Base-by-base conservation (phyloP, 495 filamentous ascomycete species). In the Evansstolkia leycettana region DNA sequence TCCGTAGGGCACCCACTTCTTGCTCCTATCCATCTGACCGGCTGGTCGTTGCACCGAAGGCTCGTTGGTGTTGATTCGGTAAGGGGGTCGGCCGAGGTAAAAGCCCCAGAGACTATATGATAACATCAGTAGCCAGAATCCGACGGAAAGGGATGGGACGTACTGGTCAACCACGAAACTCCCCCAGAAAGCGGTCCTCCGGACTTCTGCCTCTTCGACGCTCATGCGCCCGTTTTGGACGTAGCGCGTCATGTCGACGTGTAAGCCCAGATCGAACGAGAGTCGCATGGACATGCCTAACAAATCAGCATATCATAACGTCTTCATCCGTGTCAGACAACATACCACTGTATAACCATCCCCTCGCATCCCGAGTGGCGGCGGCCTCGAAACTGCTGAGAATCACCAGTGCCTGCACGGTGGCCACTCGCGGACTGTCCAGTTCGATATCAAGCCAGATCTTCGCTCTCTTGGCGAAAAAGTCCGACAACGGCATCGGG, bases 291-390 rank as follows among this genome's bases (percentile, higher is more conserved):
- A 52, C 60, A 64, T 64, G 33, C 58, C 58, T 55, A 25, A 23
- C 50, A 39, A 48, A 54, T 57, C 60, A 33, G 49, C 52, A 34
- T 60, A 60, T 3, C 61, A 39, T 57, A 55, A 61, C 2, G 55
- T 57, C 25, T 56, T 41, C 14, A n/a, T n/a, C n/a, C n/a, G n/a
- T n/a, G n/a, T n/a, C n/a, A n/a, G n/a, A n/a, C n/a, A n/a, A 23
- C 50, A 39, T 49, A 54, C 60, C 60, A 33, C 51, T 54, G 33
- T 60, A 60, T 3, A 64, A 39, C 60, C 57, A 61, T 2, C 57
- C 60, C 25, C 58, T 41, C 14, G 55, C 37, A 38, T 62, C 54
- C 18, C 39, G 38, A 2, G 36, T 50, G n/a, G 39, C 38, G 7
- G 34, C 45, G 12, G 46, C 40, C 12, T 64, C 60, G 35, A 50